Percentiles rank a stretch among this genome's conserved stretches.
Evolutionary conservation across 2,329 filamentous ascomycete genomes (phyloP).

Genomic region (Stagonosporopsis tanaceti): DNA sequence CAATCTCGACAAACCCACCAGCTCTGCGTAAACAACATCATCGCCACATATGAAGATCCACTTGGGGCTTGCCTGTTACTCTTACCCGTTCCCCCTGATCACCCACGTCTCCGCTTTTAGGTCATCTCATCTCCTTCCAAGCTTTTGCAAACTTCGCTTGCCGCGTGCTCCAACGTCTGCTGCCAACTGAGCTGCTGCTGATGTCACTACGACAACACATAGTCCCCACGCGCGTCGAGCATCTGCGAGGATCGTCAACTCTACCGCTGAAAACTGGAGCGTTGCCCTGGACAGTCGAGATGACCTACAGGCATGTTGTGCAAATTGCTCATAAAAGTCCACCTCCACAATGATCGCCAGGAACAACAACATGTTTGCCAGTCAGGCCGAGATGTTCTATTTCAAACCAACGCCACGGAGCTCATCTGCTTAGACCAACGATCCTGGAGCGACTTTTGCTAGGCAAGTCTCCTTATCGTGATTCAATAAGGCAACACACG

Average conservation of each 20-base stretch:
- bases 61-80: conserved; percentile 15
- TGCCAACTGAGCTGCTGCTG: conserved; percentile 3
- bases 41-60: conserved; percentile 16
- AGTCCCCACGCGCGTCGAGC: background rate
- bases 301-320: conserved; percentile 2
- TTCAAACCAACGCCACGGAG: conserved; percentile 14
- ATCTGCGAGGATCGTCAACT: conserved; percentile 5
- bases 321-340: conserved; percentile 8
- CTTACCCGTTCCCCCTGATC: conserved; percentile 21
- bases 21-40: conserved; percentile 18
- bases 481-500: background rate
- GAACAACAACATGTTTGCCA: conserved; percentile 12
- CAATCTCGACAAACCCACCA: conserved; percentile 20
- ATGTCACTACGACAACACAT: conserved; percentile 7
- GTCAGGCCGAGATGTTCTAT: conserved; percentile 13
- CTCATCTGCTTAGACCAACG: background rate
- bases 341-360: conserved; percentile 22
- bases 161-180: conserved; percentile 6
- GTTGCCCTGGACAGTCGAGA: background rate
- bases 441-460: background rate
- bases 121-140: conserved; percentile 18
- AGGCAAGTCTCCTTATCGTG: background rate
- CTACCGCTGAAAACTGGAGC: conserved; percentile 1
- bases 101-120: conserved; percentile 19
- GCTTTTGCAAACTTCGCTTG: conserved; percentile 19